Evolutionary conservation across 1,284 basidiomycete genomes (phyloP).

Genomic region (Lignosus rhinocerotis): DNA sequence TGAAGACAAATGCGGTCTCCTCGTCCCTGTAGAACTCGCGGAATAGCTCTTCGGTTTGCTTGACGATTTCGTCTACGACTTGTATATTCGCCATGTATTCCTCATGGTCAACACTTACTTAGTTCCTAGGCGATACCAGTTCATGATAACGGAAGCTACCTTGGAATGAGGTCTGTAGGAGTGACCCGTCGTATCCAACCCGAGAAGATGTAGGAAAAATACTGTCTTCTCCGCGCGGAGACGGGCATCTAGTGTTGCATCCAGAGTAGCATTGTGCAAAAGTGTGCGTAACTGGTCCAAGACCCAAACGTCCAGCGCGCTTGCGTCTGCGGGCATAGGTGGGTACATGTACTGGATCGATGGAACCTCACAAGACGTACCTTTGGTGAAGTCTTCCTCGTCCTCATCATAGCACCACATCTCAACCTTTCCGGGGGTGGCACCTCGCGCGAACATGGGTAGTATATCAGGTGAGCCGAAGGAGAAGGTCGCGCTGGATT

Average conservation of each 20-base stretch:
- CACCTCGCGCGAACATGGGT: slow-evolving; percentile 85
- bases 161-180: slow-evolving; percentile 84
- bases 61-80: slow-evolving; percentile 80
- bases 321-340: slow-evolving; percentile 59
- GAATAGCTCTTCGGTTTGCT: slow-evolving; percentile 64
- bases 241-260: slow-evolving; percentile 48
- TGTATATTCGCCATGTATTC: slow-evolving; percentile 89
- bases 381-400: slow-evolving; percentile 85
- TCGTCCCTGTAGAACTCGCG: slow-evolving; percentile 66
- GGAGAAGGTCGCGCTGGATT: slow-evolving; percentile 76
- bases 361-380: slow-evolving; percentile 33
- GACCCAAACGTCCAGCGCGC: slow-evolving; percentile 80
- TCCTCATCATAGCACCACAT: slow-evolving; percentile 81
- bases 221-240: slow-evolving; percentile 62
- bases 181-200: slow-evolving; percentile 87
- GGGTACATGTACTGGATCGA: not conserved
- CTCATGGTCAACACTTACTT: slow-evolving; percentile 14
- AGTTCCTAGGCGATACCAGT: not conserved
- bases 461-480: slow-evolving; percentile 91
- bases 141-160: slow-evolving; percentile 35
- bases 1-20: slow-evolving; percentile 82
- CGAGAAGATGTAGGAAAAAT: slow-evolving; percentile 86
- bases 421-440: slow-evolving; percentile 67
- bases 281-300: slow-evolving; percentile 64
- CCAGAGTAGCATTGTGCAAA: slow-evolving; percentile 61